Base-by-base conservation (phyloP, 129 eudicot species). In the Silybum marianum region DNA sequence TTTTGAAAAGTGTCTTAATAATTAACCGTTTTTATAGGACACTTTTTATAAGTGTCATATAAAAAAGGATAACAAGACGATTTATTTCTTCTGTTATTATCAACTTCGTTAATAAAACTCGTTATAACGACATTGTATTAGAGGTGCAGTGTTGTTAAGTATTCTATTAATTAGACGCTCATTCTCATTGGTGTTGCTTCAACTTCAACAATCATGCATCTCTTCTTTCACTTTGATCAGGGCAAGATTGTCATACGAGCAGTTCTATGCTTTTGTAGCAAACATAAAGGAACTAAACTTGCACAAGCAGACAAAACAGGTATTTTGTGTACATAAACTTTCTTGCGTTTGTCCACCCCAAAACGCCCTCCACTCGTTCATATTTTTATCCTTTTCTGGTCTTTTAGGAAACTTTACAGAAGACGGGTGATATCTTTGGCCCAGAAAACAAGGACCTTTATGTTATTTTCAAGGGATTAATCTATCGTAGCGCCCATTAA, bases 231-330 rank as follows among this genome's bases (percentile, higher is more conserved):
- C 78, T 58, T 69, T 79, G 21, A 72, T 82, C 84, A 93, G 98
- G 92, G 87, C 89, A 16, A 91, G 99, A 73, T 77, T 95, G 80
- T 93, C 98, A 9, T 93, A 95, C 76, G 99, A 95, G 89, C 99
- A 93, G 81, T 95, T 95, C 83, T 89, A 97, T 71, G 92, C 98
- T 16, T 95, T 95, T 80, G 87, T 95, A 77, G 95, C 98, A 51
- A 95, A 91, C 84, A 98, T 95, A 38, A 95, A 95, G 93, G 98
- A 95, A 69, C 77, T 95, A 69, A 95, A 95, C 77, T 89, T 98
- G 68, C 95, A 95, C 90, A 95, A 95, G 88, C 95, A 95, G 87
- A 88, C 97, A 14, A 93, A 87, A 87, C 98, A 95, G 91, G 99
- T 92, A 91, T n/a, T n/a, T n/a, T 16, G 79, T 30, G 16, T 77